Evolutionary conservation across 2,329 filamentous ascomycete genomes (phyloP).

Genomic region (Pseudocercospora pini-densiflorae): DNA sequence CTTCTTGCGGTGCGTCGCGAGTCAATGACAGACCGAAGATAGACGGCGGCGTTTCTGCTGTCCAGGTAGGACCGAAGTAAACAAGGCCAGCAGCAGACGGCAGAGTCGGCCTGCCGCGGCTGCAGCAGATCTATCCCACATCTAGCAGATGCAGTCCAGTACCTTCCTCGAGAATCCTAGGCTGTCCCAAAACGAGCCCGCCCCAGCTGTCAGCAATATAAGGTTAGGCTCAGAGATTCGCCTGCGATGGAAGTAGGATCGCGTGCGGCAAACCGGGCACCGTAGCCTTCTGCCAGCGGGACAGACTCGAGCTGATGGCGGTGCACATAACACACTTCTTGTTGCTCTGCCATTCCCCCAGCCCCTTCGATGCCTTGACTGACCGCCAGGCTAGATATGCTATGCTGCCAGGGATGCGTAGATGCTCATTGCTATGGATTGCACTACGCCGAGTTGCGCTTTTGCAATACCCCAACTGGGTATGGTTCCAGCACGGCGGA

Average conservation of each 20-base stretch:
- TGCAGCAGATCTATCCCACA: slow-evolving; percentile 5
- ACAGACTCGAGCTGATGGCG: slow-evolving; percentile 10
- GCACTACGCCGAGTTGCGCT: slow-evolving; percentile 12
- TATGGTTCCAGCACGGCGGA: slow-evolving; percentile 20
- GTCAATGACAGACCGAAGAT: slow-evolving; percentile 14
- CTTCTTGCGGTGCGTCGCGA: background rate
- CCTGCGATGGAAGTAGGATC: slow-evolving; percentile 16
- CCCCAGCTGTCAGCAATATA: slow-evolving; percentile 26
- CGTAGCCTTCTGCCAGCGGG: slow-evolving; percentile 18
- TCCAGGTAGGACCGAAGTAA: slow-evolving; percentile 2
- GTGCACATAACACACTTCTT: background rate
- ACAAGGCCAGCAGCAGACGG: background rate
- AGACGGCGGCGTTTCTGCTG: slow-evolving; percentile 9
- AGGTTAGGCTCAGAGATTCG: slow-evolving; percentile 25
- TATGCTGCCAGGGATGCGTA: slow-evolving; percentile 11
- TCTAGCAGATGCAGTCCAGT: slow-evolving; percentile 6
- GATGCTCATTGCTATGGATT: slow-evolving; percentile 8
- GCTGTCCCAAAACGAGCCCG: slow-evolving; percentile 1
- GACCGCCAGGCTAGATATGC: background rate
- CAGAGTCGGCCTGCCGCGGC: slow-evolving; percentile 4
- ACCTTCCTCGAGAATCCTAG: background rate
- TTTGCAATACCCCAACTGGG: slow-evolving; percentile 30
- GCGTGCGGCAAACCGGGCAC: slow-evolving; percentile 17
- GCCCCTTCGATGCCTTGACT: slow-evolving; percentile 1
- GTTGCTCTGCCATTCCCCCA: background rate